phyloP scores from a whole-genome alignment of 2,329 filamentous ascomycete genomes.

The Anthostomella pinea region DNA sequence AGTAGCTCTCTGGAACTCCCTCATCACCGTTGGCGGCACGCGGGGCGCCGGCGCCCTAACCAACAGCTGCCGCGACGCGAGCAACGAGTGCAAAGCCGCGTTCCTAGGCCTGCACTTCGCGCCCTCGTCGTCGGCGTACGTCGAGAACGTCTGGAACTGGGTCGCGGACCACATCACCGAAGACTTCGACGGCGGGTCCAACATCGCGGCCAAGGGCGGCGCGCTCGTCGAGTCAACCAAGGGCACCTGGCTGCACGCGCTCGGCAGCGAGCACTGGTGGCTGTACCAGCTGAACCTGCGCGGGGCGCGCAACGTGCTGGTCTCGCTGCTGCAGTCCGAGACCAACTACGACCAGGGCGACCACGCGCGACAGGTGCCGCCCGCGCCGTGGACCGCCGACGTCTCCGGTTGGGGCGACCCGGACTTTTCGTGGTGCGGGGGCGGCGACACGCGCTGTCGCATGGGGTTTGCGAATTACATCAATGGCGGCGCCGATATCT shows the following conservation, averaged over 20 bases:
- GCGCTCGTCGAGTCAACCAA: slow-evolving; percentile 42
- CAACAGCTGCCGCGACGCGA: slow-evolving; percentile 27
- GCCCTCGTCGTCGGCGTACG: slow-evolving; percentile 44
- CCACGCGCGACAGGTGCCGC: slow-evolving; percentile 34
- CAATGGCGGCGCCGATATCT: slow-evolving; percentile 40
- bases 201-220: slow-evolving; percentile 49
- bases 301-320: slow-evolving; percentile 47
- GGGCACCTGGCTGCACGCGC: slow-evolving; percentile 51
- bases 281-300: slow-evolving; percentile 57
- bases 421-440: slow-evolving; percentile 39
- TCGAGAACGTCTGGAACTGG: slow-evolving; percentile 56
- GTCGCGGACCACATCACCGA: slow-evolving; percentile 49
- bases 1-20: slow-evolving; percentile 35
- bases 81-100: slow-evolving; percentile 41
- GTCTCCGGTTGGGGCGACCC: slow-evolving; percentile 39
- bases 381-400: slow-evolving; percentile 39
- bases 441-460: slow-evolving; percentile 36
- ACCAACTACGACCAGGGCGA: slow-evolving; percentile 49
- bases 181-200: slow-evolving; percentile 44
- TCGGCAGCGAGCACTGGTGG: slow-evolving; percentile 54
- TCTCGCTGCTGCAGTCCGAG: slow-evolving; percentile 52
- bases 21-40: slow-evolving; percentile 37
- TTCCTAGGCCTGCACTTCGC: slow-evolving; percentile 48
- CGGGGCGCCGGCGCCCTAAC: slow-evolving; percentile 30
- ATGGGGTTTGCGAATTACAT: slow-evolving; percentile 44